These are phyloP conservation scores for Podospora didyma DNA, from an alignment of 495 filamentous ascomycete genomes.

Conservation along the genomic window DNA sequence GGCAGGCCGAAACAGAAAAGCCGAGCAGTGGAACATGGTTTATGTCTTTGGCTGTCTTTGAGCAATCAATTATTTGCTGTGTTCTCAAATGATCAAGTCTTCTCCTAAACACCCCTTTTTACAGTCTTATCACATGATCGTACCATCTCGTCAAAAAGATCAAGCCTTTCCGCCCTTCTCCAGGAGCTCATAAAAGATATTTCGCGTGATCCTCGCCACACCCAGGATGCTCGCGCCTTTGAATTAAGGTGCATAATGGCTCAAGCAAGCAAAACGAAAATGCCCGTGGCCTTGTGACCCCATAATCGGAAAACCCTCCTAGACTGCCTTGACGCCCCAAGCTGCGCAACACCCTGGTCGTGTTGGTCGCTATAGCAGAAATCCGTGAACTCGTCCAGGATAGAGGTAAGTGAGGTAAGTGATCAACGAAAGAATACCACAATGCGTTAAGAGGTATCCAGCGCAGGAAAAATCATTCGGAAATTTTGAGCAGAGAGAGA, in stretches of 20 bases:
- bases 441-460: conserved; percentile 27
- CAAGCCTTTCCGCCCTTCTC: background rate
- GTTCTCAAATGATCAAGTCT: background rate
- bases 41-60: too few relatives aligned
- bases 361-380: conserved; percentile 12
- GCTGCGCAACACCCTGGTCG: background rate
- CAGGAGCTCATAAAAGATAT: background rate
- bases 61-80: background rate
- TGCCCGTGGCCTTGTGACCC: background rate
- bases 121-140: background rate
- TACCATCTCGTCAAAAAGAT: background rate
- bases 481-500: conserved; percentile 22
- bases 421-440: conserved; percentile 12
- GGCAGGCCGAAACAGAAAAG: too few relatives aligned
- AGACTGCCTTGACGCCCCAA: background rate
- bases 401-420: conserved; percentile 1
- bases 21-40: too few relatives aligned
- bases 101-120: background rate
- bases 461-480: conserved; percentile 29
- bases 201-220: background rate
- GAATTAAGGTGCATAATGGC: too few relatives aligned
- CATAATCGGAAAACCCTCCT: background rate
- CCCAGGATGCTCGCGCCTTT: too few relatives aligned
- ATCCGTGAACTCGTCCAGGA: conserved; percentile 18
- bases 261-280: background rate